phyloP scores from a whole-genome alignment of 2,329 filamentous ascomycete species.

The Nannizziopsis arthrosporioides region DNA sequence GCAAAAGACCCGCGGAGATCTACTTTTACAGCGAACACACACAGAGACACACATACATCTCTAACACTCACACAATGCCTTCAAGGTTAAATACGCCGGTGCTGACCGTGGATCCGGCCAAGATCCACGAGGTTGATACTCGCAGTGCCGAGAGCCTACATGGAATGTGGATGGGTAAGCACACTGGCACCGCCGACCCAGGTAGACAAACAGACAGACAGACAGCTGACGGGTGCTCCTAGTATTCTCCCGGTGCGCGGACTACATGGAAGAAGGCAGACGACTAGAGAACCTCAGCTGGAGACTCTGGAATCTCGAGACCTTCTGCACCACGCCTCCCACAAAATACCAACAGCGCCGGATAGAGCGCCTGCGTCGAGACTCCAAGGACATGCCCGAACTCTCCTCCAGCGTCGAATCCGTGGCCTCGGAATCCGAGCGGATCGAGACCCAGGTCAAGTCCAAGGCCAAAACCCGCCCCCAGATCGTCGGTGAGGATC shows the following conservation, averaged over 20 bases:
- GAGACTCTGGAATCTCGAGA: slow-evolving; percentile 89
- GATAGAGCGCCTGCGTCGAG: slow-evolving; percentile 19
- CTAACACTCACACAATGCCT: slow-evolving; percentile 68
- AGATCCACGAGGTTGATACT: slow-evolving; percentile 91
- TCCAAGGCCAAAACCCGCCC: slow-evolving; percentile 49
- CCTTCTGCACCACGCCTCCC: slow-evolving; percentile 65
- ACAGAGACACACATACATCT: not conserved
- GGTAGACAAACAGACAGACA: not conserved
- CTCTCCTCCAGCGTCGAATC: slow-evolving; percentile 70
- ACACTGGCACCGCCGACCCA: not conserved
- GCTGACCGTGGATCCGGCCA: slow-evolving; percentile 78
- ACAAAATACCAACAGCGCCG: slow-evolving; percentile 5
- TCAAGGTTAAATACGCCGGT: slow-evolving; percentile 72
- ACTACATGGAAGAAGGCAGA: slow-evolving; percentile 84
- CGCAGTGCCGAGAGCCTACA: slow-evolving; percentile 85
- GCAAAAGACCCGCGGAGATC: not conserved
- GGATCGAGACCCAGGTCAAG: slow-evolving; percentile 47
- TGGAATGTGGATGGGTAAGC: slow-evolving; percentile 92
- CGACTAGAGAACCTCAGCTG: slow-evolving; percentile 91
- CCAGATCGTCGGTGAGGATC: slow-evolving; percentile 41
- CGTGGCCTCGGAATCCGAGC: slow-evolving; percentile 46
- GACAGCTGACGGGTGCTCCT: slow-evolving; percentile 14
- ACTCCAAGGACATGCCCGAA: slow-evolving; percentile 52
- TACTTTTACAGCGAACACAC: not conserved
- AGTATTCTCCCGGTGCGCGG: slow-evolving; percentile 92